Evolutionary conservation across 768 basidiomycete genomes (phyloP).

Genomic region (Inosperma sp.): DNA sequence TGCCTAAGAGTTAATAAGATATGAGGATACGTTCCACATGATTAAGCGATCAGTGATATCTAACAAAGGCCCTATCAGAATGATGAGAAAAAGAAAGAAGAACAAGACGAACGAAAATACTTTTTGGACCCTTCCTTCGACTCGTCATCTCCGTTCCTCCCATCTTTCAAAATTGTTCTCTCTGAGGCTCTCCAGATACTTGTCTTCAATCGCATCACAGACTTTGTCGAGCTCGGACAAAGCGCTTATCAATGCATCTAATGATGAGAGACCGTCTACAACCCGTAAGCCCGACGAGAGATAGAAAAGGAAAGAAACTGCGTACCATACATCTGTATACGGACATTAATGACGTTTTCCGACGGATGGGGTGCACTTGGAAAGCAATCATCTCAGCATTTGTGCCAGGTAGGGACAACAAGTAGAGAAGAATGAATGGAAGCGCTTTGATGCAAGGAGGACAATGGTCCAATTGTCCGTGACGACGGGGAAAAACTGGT

Average conservation of each 20-base stretch:
- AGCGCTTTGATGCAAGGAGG: too few species aligned
- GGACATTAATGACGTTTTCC: constrained; percentile 91
- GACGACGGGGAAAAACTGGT: background rate
- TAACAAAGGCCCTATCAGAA: too few species aligned
- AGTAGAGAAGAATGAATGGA: too few species aligned
- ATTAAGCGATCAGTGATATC: too few species aligned
- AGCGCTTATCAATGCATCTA: constrained; percentile 73
- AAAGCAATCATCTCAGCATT: too few species aligned
- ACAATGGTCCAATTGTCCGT: too few species aligned
- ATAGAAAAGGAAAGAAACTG: background rate
- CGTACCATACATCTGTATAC: constrained; percentile 99
- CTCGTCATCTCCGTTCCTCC: constrained; percentile 66
- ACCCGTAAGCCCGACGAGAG: background rate
- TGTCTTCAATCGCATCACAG: constrained; percentile 64
- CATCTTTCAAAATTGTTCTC: constrained; percentile 56
- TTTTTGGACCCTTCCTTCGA: too few species aligned
- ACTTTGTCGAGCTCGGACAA: constrained; percentile 74
- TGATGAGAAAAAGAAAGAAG: too few species aligned
- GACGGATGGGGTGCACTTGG: constrained; percentile 96
- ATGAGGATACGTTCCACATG: too few species aligned
- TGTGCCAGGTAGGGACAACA: too few species aligned
- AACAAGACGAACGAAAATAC: too few species aligned
- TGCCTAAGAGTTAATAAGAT: too few species aligned
- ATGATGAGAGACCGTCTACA: constrained; percentile 80
- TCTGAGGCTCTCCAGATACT: constrained; percentile 57